Evolutionary conservation across 495 filamentous ascomycete species (phyloP), one percentile per base, ranked within the genome.

Genomic region (Elaphomyces granulatus): DNA sequence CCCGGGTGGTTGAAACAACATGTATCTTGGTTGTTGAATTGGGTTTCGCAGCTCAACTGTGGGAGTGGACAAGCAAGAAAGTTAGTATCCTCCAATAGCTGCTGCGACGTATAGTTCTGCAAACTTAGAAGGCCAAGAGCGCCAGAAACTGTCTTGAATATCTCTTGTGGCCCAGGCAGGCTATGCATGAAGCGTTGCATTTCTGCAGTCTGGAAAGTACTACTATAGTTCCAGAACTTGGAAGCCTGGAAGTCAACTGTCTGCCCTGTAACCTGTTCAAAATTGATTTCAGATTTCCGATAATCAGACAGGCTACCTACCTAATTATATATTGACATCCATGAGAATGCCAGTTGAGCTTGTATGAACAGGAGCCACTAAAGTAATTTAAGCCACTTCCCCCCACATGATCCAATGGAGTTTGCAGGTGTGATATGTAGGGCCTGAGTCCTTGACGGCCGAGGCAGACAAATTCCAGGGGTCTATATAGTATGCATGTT

Each of bases 1-100:
- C 82, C 81, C 0, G 80, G 80, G 36, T 71, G 59, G 42, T 85
- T 79, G 57, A 79, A 83, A 63, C 83, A 90, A 63, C 84, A 88
- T 15, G 69, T 69, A 42, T 76, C 61, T 44, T 64, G 59, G 15
- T 70, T 66, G 37, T 56, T 55, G 23, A 67, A 74, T 2, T 63
- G 63, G 35, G 72, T 70, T 38, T 74, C 64, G 48, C 75, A 80
- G 50, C 72, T 77, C 15, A 75, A 47, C 47, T 76, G 72, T 0
- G 67, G 50, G 6, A 6, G 23, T 8, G 63, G 42, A 47, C 75
- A 80, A 40, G 62, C 46, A 15, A 32, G 32, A n/a, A 37, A 37
- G 50, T 36, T 33, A 43, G 26, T 23, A 45, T 36, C 15, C 46
- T 34, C 44, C 43, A 14, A 20, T 34, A 31, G 33, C 36, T 20